Evolutionary conservation across 371 early-diverging fungal species (phyloP).

Genomic region (Mucor piriformis): DNA sequence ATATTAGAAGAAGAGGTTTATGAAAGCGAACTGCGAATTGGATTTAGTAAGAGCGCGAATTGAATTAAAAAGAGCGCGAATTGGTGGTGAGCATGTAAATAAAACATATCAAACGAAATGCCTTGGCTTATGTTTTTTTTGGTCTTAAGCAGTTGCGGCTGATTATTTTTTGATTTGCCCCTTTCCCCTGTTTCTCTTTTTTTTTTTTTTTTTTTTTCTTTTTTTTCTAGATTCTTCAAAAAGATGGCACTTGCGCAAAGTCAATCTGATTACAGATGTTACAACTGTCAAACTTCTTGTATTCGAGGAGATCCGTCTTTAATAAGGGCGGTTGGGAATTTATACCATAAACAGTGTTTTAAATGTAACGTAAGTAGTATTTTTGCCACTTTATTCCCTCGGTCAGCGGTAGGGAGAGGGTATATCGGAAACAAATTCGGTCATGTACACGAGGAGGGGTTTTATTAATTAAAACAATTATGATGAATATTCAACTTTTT

Average conservation of each 20-base stretch:
- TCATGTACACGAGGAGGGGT: background rate
- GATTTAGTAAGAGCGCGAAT: background rate
- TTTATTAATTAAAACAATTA: background rate
- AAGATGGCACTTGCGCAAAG: background rate
- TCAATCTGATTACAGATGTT: constrained; percentile 10
- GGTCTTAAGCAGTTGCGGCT: background rate
- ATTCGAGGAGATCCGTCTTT: constrained; percentile 21
- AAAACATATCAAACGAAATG: background rate
- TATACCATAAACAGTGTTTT: constrained; percentile 34
- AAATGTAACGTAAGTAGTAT: constrained; percentile 27
- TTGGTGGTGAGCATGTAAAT: background rate
- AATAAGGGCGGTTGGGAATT: constrained; percentile 19
- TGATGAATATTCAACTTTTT: background rate
- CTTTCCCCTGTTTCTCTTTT: background rate
- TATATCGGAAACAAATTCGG: constrained; percentile 7
- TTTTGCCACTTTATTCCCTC: background rate
- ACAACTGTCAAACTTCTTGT: constrained; percentile 18
- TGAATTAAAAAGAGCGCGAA: background rate
- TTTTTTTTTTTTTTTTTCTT: constrained; percentile 1
- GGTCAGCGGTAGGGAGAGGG: background rate
- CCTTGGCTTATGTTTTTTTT: too few species aligned
- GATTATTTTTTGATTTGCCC: background rate
- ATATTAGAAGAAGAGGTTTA: too few species aligned
- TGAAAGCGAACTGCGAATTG: too few species aligned
- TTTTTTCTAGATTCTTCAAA: background rate